Conservation (phyloP, 306 rosid species). For the Medicago ruthenica region DNA sequence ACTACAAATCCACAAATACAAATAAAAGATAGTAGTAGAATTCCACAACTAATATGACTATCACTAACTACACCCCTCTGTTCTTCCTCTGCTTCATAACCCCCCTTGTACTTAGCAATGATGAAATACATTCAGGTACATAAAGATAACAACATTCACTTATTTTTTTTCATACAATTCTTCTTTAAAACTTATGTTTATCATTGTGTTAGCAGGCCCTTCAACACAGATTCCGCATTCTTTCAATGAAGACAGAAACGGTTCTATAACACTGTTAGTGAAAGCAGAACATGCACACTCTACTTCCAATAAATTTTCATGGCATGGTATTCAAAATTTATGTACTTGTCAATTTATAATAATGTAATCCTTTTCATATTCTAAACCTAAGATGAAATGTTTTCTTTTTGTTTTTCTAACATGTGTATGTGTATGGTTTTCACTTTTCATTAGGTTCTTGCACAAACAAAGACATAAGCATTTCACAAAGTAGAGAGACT, state of each 20-base stretch:
- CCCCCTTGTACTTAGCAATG: constrained; percentile 33
- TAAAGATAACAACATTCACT: neutral
- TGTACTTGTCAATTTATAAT: neutral
- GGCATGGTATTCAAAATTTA: constrained; percentile 44
- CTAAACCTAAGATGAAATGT: neutral
- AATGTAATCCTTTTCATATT: neutral
- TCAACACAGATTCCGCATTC: constrained; percentile 38
- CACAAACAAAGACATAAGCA: constrained; percentile 65
- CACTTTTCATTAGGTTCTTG: constrained; percentile 52
- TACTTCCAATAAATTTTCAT: constrained; percentile 41
- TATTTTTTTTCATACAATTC: neutral
- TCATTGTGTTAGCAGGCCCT: constrained; percentile 38
- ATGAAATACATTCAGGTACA: constrained; percentile 52
- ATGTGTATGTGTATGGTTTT: neutral
- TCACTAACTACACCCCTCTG: constrained; percentile 46
- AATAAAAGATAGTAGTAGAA: neutral
- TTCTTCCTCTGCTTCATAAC: constrained; percentile 43
- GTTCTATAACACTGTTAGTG: constrained; percentile 37
- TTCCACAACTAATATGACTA: constrained; percentile 15
- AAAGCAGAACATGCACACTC: constrained; percentile 42
- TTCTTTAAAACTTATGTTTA: neutral
- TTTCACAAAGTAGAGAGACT: constrained; percentile 59
- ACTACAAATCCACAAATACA: neutral
- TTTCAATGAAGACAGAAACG: constrained; percentile 43
- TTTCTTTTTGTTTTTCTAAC: neutral